A percentile compares a stretch with the other conserved stretches of the same genome.
Conservation (phyloP, 768 basidiomycete species). For the Hygrophorus russula region DNA sequence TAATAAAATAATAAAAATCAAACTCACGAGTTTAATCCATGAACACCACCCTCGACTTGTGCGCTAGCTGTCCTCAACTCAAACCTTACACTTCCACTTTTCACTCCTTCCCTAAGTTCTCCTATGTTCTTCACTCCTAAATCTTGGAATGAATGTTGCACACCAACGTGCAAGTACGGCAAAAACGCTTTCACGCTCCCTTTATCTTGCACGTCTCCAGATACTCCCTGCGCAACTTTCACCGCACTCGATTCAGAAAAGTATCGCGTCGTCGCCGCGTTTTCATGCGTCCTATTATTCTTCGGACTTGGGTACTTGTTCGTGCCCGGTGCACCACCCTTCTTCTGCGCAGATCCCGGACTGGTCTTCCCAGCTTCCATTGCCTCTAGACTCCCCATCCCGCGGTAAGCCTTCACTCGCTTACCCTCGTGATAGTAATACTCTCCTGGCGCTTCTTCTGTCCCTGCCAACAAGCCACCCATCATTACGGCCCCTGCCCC, state of each 20-base stretch:
- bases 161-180: slow-evolving; percentile 70
- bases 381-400: slow-evolving; percentile 89
- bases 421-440: slow-evolving; percentile 99
- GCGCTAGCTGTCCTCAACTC: slow-evolving; percentile 92
- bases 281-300: slow-evolving; percentile 50
- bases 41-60: slow-evolving; percentile 92
- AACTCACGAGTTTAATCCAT: slow-evolving; percentile 88
- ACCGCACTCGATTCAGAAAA: slow-evolving; percentile 88
- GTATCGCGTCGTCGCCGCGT: slow-evolving; percentile 93
- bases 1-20: slow-evolving; percentile 6
- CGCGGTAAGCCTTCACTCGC: slow-evolving; percentile 96
- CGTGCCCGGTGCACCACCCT: slow-evolving; percentile 16
- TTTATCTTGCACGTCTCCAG: slow-evolving; percentile 95
- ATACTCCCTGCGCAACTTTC: slow-evolving; percentile 95
- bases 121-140: slow-evolving; percentile 64
- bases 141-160: slow-evolving; percentile 95
- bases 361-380: slow-evolving; percentile 69
- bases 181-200: slow-evolving; percentile 89
- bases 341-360: slow-evolving; percentile 15
- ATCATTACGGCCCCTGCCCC: slow-evolving; percentile 98
- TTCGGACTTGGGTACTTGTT: slow-evolving; percentile 39
- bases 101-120: slow-evolving; percentile 58
- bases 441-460: slow-evolving; percentile 94
- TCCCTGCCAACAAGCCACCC: slow-evolving; percentile 93
- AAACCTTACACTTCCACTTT: slow-evolving; percentile 63